These are phyloP conservation scores for Cyclostephanos invisitatus DNA, from an alignment of 108 stramenopile species.

Conservation along the genomic window DNA sequence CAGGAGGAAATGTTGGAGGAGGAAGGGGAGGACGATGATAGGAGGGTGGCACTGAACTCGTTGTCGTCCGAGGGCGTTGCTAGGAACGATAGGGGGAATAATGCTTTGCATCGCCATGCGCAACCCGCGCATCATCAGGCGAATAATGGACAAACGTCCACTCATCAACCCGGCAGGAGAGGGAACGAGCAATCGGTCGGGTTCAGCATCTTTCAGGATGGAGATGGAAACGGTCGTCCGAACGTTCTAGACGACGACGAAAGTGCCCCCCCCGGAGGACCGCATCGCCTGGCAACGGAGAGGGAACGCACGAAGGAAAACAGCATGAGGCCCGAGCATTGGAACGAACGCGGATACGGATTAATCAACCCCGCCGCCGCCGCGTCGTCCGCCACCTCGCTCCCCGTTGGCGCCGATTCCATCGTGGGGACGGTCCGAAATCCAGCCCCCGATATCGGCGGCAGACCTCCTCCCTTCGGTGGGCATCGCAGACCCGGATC, in stretches of 20 bases:
- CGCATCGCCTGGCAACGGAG: constrained; percentile 47
- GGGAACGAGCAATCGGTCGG: constrained; percentile 24
- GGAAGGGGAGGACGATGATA: constrained; percentile 48
- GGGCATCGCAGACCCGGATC: constrained; percentile 16
- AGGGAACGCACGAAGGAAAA: constrained; percentile 78
- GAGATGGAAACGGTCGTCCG: constrained; percentile 29
- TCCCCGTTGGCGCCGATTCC: constrained; percentile 6
- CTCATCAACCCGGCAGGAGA: not conserved
- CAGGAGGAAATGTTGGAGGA: constrained; percentile 42
- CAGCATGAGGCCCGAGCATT: constrained; percentile 58
- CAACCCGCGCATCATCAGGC: constrained; percentile 8
- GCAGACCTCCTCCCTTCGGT: constrained; percentile 22
- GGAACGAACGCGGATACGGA: constrained; percentile 83
- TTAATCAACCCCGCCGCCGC: constrained; percentile 26
- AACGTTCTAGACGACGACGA: constrained; percentile 34
- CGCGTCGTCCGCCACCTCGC: constrained; percentile 1
- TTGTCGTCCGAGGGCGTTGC: constrained; percentile 49
- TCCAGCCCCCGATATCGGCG: not conserved
- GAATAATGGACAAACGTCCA: constrained; percentile 16
- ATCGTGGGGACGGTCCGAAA: constrained; percentile 20
- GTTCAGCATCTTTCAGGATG: constrained; percentile 68
- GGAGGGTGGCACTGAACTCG: constrained; percentile 58
- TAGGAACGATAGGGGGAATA: constrained; percentile 50
- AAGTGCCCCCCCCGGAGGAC: constrained; percentile 20
- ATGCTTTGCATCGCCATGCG: constrained; percentile 12